A percentile compares a stretch with the other conserved stretches of the same genome.
Conservation (phyloP, 176 grass and related monocot genomes). For the Carex littledalei region DNA sequence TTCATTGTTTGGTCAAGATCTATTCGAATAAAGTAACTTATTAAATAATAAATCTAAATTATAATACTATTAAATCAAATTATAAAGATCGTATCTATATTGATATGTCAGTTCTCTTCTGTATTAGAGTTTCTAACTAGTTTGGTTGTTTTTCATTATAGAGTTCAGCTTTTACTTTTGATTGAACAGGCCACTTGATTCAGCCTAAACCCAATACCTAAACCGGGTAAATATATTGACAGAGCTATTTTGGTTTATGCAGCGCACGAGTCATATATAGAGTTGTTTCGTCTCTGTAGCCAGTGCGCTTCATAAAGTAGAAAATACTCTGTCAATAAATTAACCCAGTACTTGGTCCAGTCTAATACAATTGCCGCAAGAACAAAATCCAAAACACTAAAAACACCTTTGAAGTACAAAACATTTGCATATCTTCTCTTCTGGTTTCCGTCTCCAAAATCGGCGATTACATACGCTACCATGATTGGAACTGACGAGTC, state of each 20-base stretch:
- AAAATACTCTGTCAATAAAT: no score
- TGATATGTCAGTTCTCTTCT: not conserved
- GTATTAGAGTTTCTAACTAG: not conserved
- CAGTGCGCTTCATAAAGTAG: no score
- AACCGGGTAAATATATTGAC: not conserved
- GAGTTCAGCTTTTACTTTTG: not conserved
- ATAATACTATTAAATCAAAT: not conserved
- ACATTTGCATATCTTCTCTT: not conserved
- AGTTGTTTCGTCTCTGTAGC: no score
- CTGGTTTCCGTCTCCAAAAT: not conserved
- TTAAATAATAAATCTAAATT: not conserved
- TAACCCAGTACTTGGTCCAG: not conserved
- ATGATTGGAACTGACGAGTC: constrained; percentile 46
- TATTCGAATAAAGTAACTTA: no score
- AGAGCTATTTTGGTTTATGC: no score
- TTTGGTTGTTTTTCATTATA: not conserved
- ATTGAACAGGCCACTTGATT: not conserved
- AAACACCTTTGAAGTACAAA: not conserved
- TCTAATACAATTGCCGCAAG: not conserved
- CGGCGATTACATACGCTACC: not conserved
- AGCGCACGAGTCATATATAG: no score
- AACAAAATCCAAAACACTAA: not conserved
- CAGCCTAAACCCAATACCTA: not conserved
- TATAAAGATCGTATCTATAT: not conserved
- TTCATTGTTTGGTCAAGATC: no score